A percentile compares a stretch with the other conserved stretches of the same genome.
Conservation (phyloP, 306 rosid genomes). For the Pterocarpus macrocarpus region DNA sequence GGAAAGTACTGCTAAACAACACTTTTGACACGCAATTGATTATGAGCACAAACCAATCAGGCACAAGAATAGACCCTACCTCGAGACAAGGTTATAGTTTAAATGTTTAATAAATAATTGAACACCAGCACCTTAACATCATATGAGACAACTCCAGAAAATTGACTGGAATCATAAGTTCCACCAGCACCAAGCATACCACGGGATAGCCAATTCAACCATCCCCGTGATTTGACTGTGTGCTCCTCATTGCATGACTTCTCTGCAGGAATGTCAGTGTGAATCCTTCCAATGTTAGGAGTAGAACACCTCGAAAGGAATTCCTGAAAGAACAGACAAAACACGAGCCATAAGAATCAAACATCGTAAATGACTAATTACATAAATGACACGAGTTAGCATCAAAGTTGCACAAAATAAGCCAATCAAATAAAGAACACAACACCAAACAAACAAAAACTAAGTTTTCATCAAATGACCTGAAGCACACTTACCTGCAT, state of each 20-base stretch:
- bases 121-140: constrained; percentile 80
- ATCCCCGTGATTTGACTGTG: constrained; percentile 76
- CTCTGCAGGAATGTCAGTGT: constrained; percentile 54
- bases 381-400: background rate
- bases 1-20: constrained; percentile 21
- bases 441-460: constrained; percentile 31
- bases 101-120: constrained; percentile 10
- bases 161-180: constrained; percentile 93
- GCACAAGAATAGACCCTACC: constrained; percentile 26
- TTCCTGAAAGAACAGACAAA: constrained; percentile 58
- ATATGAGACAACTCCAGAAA: constrained; percentile 94
- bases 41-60: constrained; percentile 11
- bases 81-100: background rate
- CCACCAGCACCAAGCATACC: constrained; percentile 99
- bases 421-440: constrained; percentile 31
- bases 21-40: background rate
- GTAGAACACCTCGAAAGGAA: constrained; percentile 58
- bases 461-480: constrained; percentile 35
- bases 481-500: constrained; percentile 67
- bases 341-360: constrained; percentile 37
- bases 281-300: constrained; percentile 48
- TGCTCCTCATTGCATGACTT: constrained; percentile 71
- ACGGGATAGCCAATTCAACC: constrained; percentile 97
- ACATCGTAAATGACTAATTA: constrained; percentile 18
- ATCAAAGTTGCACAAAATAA: constrained; percentile 36